phyloP scores from a whole-genome alignment of 352 stramenopile species.

The Peronosclerospora sorghi region DNA sequence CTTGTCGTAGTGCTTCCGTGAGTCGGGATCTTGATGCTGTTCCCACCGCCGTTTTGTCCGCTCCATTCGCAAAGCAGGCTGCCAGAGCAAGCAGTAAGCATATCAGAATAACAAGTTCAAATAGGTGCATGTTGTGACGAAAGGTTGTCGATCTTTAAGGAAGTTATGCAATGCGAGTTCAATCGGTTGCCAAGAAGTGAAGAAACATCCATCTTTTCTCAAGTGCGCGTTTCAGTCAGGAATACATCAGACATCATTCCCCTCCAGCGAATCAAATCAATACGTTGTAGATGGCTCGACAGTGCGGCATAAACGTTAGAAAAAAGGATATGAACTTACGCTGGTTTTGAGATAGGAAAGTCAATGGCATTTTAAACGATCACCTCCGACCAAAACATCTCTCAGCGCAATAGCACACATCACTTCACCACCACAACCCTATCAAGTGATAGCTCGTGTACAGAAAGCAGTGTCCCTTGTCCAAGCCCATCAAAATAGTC shows the following conservation, averaged over 20 bases:
- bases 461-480: constrained; percentile 9
- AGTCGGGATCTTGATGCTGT: constrained; percentile 2
- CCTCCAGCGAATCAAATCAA: too few relatives aligned
- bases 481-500: not conserved
- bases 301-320: too few relatives aligned
- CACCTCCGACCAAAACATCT: too few relatives aligned
- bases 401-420: too few relatives aligned
- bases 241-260: too few relatives aligned
- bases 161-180: constrained; percentile 2
- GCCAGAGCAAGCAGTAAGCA: constrained; percentile 1
- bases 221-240: too few relatives aligned
- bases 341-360: too few relatives aligned
- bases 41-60: not conserved
- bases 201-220: not conserved
- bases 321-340: too few relatives aligned
- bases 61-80: not conserved
- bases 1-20: too few relatives aligned
- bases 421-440: too few relatives aligned
- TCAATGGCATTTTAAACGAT: too few relatives aligned
- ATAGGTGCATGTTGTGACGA: constrained; percentile 1
- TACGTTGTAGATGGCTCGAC: too few relatives aligned
- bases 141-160: not conserved
- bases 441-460: not conserved
- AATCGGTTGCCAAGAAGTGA: not conserved
- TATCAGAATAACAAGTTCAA: not conserved